Evolutionary conservation across 345 rosid species (phyloP).

Genomic region (Pugionium dolabratum): DNA sequence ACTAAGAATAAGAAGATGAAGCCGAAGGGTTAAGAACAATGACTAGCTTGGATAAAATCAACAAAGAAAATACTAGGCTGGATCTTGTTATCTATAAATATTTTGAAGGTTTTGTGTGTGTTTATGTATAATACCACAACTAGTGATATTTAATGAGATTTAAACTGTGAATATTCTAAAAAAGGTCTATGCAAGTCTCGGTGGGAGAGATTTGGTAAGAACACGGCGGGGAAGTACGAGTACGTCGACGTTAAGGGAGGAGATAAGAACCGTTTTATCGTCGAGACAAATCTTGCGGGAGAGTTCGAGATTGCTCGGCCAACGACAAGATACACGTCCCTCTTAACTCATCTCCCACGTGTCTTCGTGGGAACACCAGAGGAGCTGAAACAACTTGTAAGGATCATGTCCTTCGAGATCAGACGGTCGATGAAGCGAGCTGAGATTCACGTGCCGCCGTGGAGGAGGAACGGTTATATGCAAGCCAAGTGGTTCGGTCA

Average conservation of each 20-base stretch:
- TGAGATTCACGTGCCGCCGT: constrained; percentile 63
- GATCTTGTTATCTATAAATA: neutral
- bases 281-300: constrained; percentile 55
- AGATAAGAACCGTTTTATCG: constrained; percentile 51
- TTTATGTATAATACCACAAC: neutral
- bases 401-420: constrained; percentile 63
- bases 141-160: neutral
- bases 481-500: constrained; percentile 77
- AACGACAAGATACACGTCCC: constrained; percentile 42
- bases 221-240: constrained; percentile 66
- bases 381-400: constrained; percentile 58
- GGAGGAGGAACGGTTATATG: constrained; percentile 81
- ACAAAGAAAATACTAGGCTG: neutral
- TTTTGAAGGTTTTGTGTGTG: neutral
- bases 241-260: constrained; percentile 56
- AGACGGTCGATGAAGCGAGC: constrained; percentile 56
- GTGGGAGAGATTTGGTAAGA: constrained; percentile 67
- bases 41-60: neutral
- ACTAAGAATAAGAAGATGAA: neutral
- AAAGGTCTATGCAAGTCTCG: constrained; percentile 76
- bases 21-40: neutral
- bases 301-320: constrained; percentile 79
- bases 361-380: constrained; percentile 57
- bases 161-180: constrained; percentile 2
- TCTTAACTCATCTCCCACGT: constrained; percentile 50